These are phyloP conservation scores for Candida lessepsii DNA, from an alignment of 805 yeast genomes.

Conservation along the genomic window DNA sequence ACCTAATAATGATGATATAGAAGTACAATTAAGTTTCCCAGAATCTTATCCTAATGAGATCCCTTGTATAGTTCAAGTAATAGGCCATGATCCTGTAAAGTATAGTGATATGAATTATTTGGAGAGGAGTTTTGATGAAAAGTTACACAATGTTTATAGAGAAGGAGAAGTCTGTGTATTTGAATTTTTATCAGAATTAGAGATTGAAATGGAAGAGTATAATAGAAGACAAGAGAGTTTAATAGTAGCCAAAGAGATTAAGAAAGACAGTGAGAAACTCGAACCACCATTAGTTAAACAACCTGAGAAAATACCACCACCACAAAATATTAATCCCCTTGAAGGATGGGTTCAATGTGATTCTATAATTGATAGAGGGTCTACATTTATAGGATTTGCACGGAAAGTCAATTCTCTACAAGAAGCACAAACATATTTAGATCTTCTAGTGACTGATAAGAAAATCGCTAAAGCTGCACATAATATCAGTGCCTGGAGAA, in stretches of 20 bases:
- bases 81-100: constrained; percentile 26
- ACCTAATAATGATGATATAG: constrained; percentile 62
- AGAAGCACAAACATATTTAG: constrained; percentile 59
- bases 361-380: constrained; percentile 77
- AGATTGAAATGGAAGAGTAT: constrained; percentile 41
- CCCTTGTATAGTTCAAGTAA: constrained; percentile 66
- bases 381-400: constrained; percentile 81
- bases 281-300: too few relatives aligned
- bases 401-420: constrained; percentile 59
- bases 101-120: constrained; percentile 47
- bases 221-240: constrained; percentile 26
- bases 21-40: constrained; percentile 72
- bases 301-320: neutral
- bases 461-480: constrained; percentile 70
- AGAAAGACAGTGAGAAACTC: too few relatives aligned
- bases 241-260: constrained; percentile 9
- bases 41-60: constrained; percentile 59
- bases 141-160: constrained; percentile 51
- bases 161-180: constrained; percentile 74
- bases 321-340: constrained; percentile 42
- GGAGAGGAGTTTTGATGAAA: constrained; percentile 46
- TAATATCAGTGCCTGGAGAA: constrained; percentile 86
- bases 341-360: constrained; percentile 77
- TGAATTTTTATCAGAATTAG: constrained; percentile 71
- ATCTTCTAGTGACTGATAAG: constrained; percentile 56